Evolutionary conservation across 768 basidiomycete species (phyloP).

Genomic region (Amanita thiersii): DNA sequence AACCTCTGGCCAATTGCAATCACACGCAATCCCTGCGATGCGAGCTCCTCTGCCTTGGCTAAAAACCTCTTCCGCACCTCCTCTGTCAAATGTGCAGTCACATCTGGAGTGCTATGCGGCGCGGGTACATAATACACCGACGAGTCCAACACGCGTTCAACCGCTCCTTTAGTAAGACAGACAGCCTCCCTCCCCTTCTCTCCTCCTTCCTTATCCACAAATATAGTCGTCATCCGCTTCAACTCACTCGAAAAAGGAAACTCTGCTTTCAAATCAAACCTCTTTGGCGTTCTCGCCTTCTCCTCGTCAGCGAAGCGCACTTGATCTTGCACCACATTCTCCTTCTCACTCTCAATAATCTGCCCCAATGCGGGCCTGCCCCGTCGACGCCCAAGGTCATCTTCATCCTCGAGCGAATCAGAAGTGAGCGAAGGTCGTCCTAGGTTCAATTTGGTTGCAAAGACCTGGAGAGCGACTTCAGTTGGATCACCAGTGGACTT

Average conservation of each 20-base stretch:
- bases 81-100: constrained; percentile 20
- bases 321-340: too few relatives aligned
- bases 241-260: constrained; percentile 43
- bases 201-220: too few relatives aligned
- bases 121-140: constrained; percentile 9
- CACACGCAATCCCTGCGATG: background rate
- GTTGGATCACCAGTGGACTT: constrained; percentile 46
- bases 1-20: background rate
- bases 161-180: constrained; percentile 11
- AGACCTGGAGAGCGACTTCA: constrained; percentile 49
- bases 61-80: constrained; percentile 12
- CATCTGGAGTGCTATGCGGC: too few relatives aligned
- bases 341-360: constrained; percentile 19
- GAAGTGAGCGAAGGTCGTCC: constrained; percentile 21
- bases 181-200: too few relatives aligned
- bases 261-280: too few relatives aligned
- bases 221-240: constrained; percentile 41
- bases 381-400: constrained; percentile 10
- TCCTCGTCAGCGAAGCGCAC: constrained; percentile 14
- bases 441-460: constrained; percentile 44
- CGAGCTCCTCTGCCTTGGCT: background rate
- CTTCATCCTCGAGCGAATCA: constrained; percentile 16
- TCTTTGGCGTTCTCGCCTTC: constrained; percentile 5
- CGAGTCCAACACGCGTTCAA: constrained; percentile 42
- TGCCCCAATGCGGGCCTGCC: constrained; percentile 20